These are phyloP conservation scores for Cadophora malorum DNA, from an alignment of 2,329 filamentous ascomycete species.

Conservation along the genomic window DNA sequence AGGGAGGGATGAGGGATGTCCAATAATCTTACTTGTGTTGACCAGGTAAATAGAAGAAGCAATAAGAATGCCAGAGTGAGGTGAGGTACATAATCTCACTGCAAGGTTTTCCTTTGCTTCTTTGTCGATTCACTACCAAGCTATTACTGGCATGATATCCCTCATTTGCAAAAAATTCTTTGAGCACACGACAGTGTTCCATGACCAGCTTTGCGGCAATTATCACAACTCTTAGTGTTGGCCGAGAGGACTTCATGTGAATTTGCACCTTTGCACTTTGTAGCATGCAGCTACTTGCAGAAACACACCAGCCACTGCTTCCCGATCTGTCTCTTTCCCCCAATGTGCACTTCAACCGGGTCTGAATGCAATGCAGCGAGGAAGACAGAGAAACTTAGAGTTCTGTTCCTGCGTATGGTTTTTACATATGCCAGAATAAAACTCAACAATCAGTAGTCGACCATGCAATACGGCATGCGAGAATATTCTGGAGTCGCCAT, in stretches of 20 bases:
- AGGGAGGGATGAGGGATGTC: background rate
- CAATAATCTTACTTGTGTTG: background rate
- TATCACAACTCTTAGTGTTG: background rate
- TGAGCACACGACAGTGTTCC: slow-evolving; percentile 14
- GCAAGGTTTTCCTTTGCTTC: slow-evolving; percentile 14
- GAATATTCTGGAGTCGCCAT: background rate
- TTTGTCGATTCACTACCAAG: background rate
- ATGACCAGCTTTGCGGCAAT: slow-evolving; percentile 20
- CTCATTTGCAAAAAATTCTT: background rate
- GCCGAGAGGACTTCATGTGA: background rate
- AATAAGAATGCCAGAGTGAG: background rate
- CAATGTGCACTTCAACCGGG: slow-evolving; percentile 10
- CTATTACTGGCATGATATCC: background rate
- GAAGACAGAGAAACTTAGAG: background rate
- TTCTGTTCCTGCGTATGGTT: background rate
- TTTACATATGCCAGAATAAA: background rate
- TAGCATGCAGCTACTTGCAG: slow-evolving; percentile 25
- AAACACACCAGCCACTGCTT: slow-evolving; percentile 14
- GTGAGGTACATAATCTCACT: slow-evolving; percentile 10
- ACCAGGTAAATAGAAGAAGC: slow-evolving; percentile 6
- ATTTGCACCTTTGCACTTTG: slow-evolving; percentile 21
- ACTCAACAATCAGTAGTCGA: background rate
- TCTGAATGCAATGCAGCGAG: background rate
- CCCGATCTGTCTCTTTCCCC: background rate
- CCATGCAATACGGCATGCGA: background rate